Percentiles rank a stretch among this genome's conserved stretches.
phyloP scores from a whole-genome alignment of 306 rosid genomes.

The Luffa acutangula region DNA sequence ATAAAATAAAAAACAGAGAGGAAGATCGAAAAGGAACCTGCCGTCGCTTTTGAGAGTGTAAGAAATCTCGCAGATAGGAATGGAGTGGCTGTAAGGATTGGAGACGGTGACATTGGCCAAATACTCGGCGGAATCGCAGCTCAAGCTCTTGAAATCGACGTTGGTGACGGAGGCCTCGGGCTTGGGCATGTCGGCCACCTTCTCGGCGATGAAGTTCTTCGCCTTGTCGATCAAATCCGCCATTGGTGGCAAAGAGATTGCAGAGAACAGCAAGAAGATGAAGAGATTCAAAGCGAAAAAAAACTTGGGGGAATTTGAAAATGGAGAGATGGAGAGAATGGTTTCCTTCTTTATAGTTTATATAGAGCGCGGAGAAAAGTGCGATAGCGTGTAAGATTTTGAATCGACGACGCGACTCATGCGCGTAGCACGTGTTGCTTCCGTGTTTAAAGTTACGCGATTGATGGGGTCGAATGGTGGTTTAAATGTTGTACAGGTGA shows the following conservation, averaged over 20 bases:
- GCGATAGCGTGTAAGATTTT: background rate
- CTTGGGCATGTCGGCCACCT: slow-evolving; percentile 29
- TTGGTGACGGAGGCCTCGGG: slow-evolving; percentile 60
- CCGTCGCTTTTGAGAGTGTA: slow-evolving; percentile 64
- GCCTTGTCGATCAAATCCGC: slow-evolving; percentile 45
- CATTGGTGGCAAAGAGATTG: slow-evolving; percentile 21
- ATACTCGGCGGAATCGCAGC: slow-evolving; percentile 40
- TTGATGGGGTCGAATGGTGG: background rate
- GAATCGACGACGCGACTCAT: slow-evolving; percentile 5
- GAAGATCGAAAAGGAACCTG: slow-evolving; percentile 16
- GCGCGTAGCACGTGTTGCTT: slow-evolving; percentile 18
- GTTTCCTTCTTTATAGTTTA: background rate
- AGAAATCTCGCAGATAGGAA: slow-evolving; percentile 61
- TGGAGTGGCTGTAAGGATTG: slow-evolving; percentile 40
- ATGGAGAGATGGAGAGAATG: background rate
- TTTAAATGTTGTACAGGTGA: background rate
- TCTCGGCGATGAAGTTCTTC: slow-evolving; percentile 39
- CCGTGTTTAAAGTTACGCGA: background rate
- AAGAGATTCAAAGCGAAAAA: background rate
- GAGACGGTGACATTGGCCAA: slow-evolving; percentile 40
- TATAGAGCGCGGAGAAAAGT: background rate
- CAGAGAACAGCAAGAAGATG: background rate
- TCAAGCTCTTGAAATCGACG: slow-evolving; percentile 53
- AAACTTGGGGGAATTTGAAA: background rate
- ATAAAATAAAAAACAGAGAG: background rate